phyloP scores from a whole-genome alignment of 768 basidiomycete genomes.

The Boletellus emodensis region DNA sequence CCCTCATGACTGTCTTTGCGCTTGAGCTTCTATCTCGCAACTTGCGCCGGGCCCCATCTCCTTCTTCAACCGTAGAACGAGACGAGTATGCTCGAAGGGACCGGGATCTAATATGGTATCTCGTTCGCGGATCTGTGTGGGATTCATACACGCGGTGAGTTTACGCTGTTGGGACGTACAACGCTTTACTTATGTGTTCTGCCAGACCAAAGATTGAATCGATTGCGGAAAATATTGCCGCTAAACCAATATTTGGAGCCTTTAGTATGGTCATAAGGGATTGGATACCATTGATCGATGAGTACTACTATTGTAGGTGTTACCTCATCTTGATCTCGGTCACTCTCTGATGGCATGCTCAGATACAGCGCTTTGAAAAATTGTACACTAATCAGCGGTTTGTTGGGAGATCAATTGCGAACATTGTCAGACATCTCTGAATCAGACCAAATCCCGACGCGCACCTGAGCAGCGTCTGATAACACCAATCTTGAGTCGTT shows the following conservation, averaged over 20 bases:
- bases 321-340: background rate
- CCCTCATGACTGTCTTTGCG: constrained; percentile 59
- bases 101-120: constrained; percentile 77
- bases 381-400: constrained; percentile 2
- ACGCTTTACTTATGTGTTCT: constrained; percentile 3
- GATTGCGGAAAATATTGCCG: constrained; percentile 51
- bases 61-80: constrained; percentile 62
- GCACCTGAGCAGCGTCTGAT: background rate
- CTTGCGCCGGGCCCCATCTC: constrained; percentile 62
- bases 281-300: constrained; percentile 86
- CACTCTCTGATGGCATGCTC: constrained; percentile 5
- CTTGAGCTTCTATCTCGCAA: constrained; percentile 74
- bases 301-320: constrained; percentile 86
- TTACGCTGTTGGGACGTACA: constrained; percentile 2
- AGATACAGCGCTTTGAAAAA: constrained; percentile 44
- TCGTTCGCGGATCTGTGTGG: constrained; percentile 87
- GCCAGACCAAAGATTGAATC: constrained; percentile 72
- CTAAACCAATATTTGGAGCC: constrained; percentile 62
- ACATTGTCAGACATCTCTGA: background rate
- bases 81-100: constrained; percentile 81
- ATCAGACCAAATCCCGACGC: background rate
- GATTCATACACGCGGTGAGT: constrained; percentile 65
- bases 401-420: background rate
- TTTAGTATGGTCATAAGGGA: constrained; percentile 69
- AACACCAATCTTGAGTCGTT: background rate